These are phyloP conservation scores for Parathielavia hyrcaniae DNA, from an alignment of 495 filamentous ascomycete species.

Conservation along the genomic window DNA sequence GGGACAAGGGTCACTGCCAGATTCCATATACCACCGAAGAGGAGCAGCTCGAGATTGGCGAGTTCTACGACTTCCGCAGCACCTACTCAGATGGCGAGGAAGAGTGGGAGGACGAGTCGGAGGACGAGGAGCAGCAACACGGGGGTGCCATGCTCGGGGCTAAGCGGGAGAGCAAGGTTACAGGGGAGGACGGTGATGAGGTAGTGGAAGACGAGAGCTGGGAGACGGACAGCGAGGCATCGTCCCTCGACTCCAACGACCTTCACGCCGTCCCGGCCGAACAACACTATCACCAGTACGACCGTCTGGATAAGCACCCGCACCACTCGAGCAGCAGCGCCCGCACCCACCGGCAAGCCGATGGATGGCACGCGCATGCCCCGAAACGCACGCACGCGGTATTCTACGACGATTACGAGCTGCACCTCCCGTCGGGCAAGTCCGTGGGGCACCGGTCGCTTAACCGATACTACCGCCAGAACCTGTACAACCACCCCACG, in stretches of 20 bases:
- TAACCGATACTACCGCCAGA: constrained; percentile 83
- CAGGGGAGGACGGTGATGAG: constrained; percentile 42
- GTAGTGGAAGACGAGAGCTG: constrained; percentile 47
- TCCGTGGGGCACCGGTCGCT: constrained; percentile 87
- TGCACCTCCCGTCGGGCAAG: constrained; percentile 86
- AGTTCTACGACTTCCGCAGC: constrained; percentile 94
- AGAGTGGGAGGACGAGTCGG: constrained; percentile 63
- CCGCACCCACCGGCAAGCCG: constrained; percentile 58
- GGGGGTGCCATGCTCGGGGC: constrained; percentile 56
- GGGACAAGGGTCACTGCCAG: constrained; percentile 92
- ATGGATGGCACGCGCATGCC: constrained; percentile 69
- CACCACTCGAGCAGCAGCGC: constrained; percentile 61
- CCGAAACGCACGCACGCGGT: constrained; percentile 59
- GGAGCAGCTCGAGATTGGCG: constrained; percentile 91
- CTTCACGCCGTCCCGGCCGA: constrained; percentile 66
- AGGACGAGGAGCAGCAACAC: constrained; percentile 52
- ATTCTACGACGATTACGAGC: constrained; percentile 84
- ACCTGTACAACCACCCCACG: constrained; percentile 74
- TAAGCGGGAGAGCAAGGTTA: constrained; percentile 43
- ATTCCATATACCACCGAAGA: constrained; percentile 85
- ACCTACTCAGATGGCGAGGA: constrained; percentile 71
- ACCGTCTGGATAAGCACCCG: constrained; percentile 53
- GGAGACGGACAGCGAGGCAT: constrained; percentile 87
- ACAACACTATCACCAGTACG: constrained; percentile 53
- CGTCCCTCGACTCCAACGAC: constrained; percentile 72